A percentile compares a stretch with the other conserved stretches of the same genome.
Conservation (phyloP, 2,329 filamentous ascomycete species). For the Curvularia verruculosa region DNA sequence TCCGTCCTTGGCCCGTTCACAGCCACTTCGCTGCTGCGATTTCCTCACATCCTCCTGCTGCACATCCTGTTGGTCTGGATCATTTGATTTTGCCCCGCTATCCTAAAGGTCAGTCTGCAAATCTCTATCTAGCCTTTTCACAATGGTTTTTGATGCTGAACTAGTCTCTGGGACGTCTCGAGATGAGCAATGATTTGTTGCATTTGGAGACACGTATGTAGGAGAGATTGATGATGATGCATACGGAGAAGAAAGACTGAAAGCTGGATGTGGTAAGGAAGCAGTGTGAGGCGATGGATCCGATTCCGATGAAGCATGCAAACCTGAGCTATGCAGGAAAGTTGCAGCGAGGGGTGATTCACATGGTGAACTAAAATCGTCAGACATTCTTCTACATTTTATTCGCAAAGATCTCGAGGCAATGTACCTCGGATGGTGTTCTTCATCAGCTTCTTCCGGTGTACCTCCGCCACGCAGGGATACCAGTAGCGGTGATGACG, state of each 20-base stretch:
- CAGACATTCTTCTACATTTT: background rate
- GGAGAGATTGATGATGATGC: background rate
- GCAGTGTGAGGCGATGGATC: background rate
- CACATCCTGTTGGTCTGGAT: background rate
- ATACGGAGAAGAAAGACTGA: background rate
- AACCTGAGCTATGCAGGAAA: background rate
- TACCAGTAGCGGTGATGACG: background rate
- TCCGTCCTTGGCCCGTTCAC: background rate
- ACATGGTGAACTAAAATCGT: background rate
- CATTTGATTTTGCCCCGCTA: background rate
- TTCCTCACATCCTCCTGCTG: background rate
- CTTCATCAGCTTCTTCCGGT: background rate
- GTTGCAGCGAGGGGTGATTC: background rate
- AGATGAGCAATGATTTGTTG: background rate
- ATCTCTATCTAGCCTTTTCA: background rate
- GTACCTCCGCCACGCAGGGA: background rate
- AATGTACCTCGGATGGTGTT: background rate
- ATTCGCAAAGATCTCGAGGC: background rate
- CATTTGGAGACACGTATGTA: background rate
- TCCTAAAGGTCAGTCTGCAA: background rate
- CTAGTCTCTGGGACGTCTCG: background rate
- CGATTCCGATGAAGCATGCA: background rate
- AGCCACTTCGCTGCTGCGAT: background rate
- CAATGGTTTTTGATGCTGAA: background rate
- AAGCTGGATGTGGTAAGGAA: background rate